Evolutionary conservation across 2,329 filamentous ascomycete genomes (phyloP), one percentile per base, ranked within the genome.

Genomic region (Penicillium sclerotiorum): DNA sequence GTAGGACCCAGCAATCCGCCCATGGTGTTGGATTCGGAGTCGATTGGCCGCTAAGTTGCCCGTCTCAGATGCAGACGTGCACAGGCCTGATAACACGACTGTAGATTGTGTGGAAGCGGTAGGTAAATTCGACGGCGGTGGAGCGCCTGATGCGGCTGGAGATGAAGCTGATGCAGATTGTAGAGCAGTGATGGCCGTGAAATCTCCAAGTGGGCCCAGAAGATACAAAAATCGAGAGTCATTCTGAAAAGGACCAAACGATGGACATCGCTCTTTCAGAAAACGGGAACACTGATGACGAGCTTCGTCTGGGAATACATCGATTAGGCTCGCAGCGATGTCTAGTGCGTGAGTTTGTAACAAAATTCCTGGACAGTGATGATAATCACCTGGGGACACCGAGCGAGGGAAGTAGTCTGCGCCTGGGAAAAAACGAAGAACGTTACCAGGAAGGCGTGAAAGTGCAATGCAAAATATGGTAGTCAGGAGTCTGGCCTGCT

Each of bases 271-370:
- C 33, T 77, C 76, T 45, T 66, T 72, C 25, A 77, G 60, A 32
- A 74, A 71, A 17, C 71, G 69, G 11, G 65, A 66, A 47, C 73
- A 75, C 43, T 75, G 69, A 13, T 70, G 60, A 11, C 73, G 71
- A 20, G 68, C 64, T 42, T 77, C 74, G 32, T 77, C 73, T 13
- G 72, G 67, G 45, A 77, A 68, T 13, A 68, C 66, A 48, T 78
- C 76, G 23, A 74, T 65, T 4, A 77, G 62, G 9, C 70, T 69
- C 8, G 73, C 69, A 9, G 74, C 73, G 12, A 77, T 72, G 50
- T 78, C 75, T 12, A 77, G 61, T 11, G 73, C 68, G 33, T 75
- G 70, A 6, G 70, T 69, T 49, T 72, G 70, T 12, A 73, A 57
- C 28, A 66, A 56, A 5, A 67, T 67, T 8, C 65, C 68, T 17